Base-by-base conservation (phyloP, 306 rosid genomes). In the Lablab purpureus region DNA sequence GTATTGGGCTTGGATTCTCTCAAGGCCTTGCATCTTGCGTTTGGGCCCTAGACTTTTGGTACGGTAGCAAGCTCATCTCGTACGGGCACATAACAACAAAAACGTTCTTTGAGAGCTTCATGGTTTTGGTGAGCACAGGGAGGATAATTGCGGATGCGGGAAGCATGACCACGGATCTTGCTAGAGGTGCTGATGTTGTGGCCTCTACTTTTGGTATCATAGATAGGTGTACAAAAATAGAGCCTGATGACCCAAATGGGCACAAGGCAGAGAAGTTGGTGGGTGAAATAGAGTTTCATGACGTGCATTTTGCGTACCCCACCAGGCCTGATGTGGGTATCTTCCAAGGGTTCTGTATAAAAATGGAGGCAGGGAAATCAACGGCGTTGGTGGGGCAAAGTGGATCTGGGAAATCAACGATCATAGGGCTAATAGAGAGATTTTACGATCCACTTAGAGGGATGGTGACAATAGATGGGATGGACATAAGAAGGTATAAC, bases 111-210 rank as follows among this genome's bases (percentile, higher is more conserved):
- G 49, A 81, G 64, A 83, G 84, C 51, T 68, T 82, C 58, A 28
- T 76, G 76, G 77, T 89, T 60, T 23, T 89, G 41, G 64, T 87
- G 2, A 73, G 73, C 62, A 87, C 89, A 0, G 86, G 86, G 0
- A 64, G 84, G 18, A 80, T 68, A 17, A 83, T 89, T 15, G 86
- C 84, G 3, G 89, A 94, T 3, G 98, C 98, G 0, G 97, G 98
- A 3, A 91, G 96, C 64, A 91, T 94, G 98, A 94, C 97, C 2
- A 71, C 81, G 0, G 85, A 83, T 36, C 32, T 89, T 2, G 82
- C 78, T 2, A 87, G 52, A 45, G 87, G 90, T 11, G 75, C 60
- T 4, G 76, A 79, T 22, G 73, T 82, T 0, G 77, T 89, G 58
- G 43, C 36, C 2, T 85, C 87, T 0, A 68, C 87, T 52, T 85